Conservation (phyloP, 306 rosid species). For the Dalbergia oliveri region DNA sequence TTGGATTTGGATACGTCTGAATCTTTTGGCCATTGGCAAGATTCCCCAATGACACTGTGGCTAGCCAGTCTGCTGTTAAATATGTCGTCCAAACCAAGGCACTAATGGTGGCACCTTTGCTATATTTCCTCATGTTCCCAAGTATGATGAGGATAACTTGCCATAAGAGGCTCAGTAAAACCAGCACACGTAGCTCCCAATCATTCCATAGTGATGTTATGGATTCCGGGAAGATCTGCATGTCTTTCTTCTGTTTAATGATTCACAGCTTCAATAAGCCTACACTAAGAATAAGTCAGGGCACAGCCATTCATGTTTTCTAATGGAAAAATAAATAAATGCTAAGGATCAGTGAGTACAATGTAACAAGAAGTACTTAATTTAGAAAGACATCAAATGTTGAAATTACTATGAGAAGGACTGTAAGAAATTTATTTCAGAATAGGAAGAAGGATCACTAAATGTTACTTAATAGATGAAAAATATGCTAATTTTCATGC, state of each 20-base stretch:
- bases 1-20: background rate
- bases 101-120: background rate
- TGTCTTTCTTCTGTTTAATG: background rate
- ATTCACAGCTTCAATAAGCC: too few species aligned
- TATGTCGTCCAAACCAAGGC: background rate
- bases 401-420: too few species aligned
- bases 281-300: too few species aligned
- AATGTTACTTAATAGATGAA: too few species aligned
- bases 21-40: background rate
- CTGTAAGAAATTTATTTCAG: too few species aligned
- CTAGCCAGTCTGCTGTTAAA: background rate
- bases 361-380: too few species aligned
- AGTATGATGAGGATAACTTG: background rate
- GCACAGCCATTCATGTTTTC: too few species aligned
- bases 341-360: too few species aligned
- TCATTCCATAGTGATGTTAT: background rate
- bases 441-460: too few species aligned
- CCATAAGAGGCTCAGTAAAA: background rate
- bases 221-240: background rate
- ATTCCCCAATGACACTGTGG: background rate
- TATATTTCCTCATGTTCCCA: background rate
- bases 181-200: background rate
- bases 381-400: too few species aligned
- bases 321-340: too few species aligned
- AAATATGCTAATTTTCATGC: too few species aligned